These are phyloP conservation scores for Spizellomyces punctatus DNA, from an alignment of 192 early-diverging fungal genomes.

Conservation along the genomic window DNA sequence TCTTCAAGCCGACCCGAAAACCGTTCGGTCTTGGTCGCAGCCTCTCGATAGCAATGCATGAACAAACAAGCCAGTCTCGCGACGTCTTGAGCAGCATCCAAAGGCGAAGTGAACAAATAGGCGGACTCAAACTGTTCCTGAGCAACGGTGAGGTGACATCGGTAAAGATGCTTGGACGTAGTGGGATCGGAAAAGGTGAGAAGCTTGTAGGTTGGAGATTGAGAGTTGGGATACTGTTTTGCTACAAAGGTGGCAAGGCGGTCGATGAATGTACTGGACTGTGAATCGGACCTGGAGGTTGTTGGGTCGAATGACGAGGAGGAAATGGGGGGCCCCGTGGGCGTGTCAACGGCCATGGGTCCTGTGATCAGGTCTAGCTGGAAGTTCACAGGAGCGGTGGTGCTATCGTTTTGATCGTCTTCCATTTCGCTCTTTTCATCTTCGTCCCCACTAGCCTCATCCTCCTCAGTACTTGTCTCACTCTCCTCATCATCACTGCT, in stretches of 20 bases:
- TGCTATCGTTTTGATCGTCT: neutral
- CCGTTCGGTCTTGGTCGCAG: conserved; percentile 9
- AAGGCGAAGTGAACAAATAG: neutral
- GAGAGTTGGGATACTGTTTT: conserved; percentile 4
- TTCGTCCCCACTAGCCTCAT: neutral
- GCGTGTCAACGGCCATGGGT: neutral
- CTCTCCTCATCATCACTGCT: neutral
- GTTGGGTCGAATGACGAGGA: neutral
- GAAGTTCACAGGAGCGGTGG: neutral
- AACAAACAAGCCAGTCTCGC: conserved; percentile 22
- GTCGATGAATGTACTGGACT: conserved; percentile 2
- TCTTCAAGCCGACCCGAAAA: conserved; percentile 20
- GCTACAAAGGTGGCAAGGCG: conserved; percentile 13
- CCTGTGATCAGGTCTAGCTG: neutral
- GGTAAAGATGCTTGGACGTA: neutral
- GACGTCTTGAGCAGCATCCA: conserved; percentile 17
- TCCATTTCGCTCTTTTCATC: neutral
- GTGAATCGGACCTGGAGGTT: no score
- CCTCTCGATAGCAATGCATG: conserved; percentile 16
- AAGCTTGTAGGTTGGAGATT: neutral
- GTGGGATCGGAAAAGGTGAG: neutral
- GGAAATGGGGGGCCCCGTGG: neutral
- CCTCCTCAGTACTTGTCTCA: neutral
- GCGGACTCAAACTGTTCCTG: conserved; percentile 17
- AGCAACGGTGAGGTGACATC: conserved; percentile 25